Conservation (phyloP, 2,329 filamentous ascomycete species). For the Ophiostoma ulmi region DNA sequence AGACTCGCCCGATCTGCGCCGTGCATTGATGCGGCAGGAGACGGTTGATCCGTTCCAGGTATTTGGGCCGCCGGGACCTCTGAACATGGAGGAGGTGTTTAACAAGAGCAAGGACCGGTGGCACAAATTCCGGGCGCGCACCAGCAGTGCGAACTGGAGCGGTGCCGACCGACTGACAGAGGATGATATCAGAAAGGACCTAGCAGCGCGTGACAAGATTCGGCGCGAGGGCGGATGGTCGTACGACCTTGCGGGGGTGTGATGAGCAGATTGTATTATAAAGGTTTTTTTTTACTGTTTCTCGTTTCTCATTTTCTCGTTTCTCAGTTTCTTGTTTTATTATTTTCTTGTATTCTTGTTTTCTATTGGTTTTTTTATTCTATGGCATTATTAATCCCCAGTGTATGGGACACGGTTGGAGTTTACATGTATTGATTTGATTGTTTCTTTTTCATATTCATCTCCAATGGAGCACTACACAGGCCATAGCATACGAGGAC, state of each 20-base stretch:
- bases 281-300: too few relatives aligned
- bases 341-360: not conserved
- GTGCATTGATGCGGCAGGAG: conserved; percentile 75
- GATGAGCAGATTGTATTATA: not conserved
- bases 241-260: conserved; percentile 54
- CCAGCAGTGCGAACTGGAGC: conserved; percentile 92
- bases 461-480: not conserved
- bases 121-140: conserved; percentile 83
- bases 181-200: conserved; percentile 77
- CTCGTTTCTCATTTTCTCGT: not conserved
- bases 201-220: conserved; percentile 72
- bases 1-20: conserved; percentile 74
- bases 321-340: not conserved
- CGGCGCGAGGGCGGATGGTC: conserved; percentile 81
- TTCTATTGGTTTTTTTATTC: not conserved
- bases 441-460: not conserved
- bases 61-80: conserved; percentile 80
- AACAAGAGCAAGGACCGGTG: conserved; percentile 78
- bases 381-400: not conserved
- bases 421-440: conserved; percentile 9
- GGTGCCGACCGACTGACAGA: conserved; percentile 76
- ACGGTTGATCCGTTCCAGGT: conserved; percentile 76
- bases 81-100: conserved; percentile 97
- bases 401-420: conserved; percentile 1
- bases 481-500: not conserved